A percentile compares a stretch with the other conserved stretches of the same genome.
phyloP scores from a whole-genome alignment of 306 rosid species.

The Myrica gale region DNA sequence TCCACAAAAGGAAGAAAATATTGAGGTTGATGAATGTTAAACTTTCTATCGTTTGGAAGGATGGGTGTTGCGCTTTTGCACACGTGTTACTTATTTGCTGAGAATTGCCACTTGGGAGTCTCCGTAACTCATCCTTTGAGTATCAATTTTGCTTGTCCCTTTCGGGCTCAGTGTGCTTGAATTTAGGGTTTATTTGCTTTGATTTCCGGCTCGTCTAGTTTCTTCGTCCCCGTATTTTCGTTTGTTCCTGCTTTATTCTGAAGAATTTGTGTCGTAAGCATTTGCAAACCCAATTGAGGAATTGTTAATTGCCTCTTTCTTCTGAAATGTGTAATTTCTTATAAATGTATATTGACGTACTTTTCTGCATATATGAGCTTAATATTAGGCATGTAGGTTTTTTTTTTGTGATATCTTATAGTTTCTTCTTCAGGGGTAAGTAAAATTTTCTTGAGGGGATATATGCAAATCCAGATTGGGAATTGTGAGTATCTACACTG shows the following conservation, averaged over 20 bases:
- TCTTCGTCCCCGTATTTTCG: neutral
- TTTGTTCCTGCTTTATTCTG: neutral
- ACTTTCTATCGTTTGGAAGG: constrained; percentile 7
- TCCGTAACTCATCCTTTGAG: neutral
- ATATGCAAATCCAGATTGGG: neutral
- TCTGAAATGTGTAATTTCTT: neutral
- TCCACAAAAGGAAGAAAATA: neutral
- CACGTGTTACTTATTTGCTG: neutral
- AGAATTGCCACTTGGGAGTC: constrained; percentile 16
- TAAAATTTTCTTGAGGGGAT: neutral
- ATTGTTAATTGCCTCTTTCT: neutral
- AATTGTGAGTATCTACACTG: neutral
- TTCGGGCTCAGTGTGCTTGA: constrained; percentile 12
- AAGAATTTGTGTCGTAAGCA: neutral
- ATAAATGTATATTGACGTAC: neutral
- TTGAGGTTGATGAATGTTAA: constrained; percentile 11
- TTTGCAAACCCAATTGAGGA: neutral
- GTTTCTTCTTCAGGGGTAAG: neutral
- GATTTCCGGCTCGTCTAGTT: neutral
- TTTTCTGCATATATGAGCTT: neutral
- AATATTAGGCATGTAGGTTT: too few species aligned
- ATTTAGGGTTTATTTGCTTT: neutral
- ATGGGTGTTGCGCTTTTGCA: constrained; percentile 8
- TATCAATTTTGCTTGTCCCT: neutral
- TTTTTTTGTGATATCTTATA: neutral